phyloP scores from a whole-genome alignment of 345 rosid species.

The Carallia pectinifolia region DNA sequence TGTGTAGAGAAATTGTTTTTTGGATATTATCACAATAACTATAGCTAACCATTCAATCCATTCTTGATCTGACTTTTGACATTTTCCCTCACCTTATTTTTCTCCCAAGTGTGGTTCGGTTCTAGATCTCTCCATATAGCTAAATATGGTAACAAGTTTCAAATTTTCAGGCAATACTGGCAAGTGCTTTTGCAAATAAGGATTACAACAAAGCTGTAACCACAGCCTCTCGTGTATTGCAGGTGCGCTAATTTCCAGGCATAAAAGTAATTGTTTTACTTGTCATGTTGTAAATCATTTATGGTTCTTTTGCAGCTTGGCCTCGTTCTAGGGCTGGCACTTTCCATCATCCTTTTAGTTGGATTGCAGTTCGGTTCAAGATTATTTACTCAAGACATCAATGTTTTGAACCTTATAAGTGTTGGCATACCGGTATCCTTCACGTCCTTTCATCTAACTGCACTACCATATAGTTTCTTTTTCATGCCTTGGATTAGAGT shows the following conservation, averaged over 20 bases:
- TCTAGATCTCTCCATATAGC: too few species aligned
- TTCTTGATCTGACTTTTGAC: too few species aligned
- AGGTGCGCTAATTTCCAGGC: slow-evolving; percentile 4
- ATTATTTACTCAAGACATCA: slow-evolving; percentile 20
- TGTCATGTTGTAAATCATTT: background rate
- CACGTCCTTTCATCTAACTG: background rate
- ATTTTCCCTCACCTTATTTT: too few species aligned
- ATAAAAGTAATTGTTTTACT: background rate
- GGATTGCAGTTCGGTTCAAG: slow-evolving; percentile 20
- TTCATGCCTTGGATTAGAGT: background rate
- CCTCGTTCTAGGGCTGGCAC: slow-evolving; percentile 21
- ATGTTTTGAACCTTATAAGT: slow-evolving; percentile 23
- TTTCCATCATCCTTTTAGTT: slow-evolving; percentile 12
- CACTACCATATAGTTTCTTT: background rate
- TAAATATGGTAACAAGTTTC: background rate
- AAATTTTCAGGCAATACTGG: slow-evolving; percentile 24
- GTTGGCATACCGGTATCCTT: slow-evolving; percentile 26
- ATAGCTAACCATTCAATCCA: too few species aligned
- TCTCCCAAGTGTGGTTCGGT: too few species aligned
- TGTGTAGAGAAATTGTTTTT: background rate
- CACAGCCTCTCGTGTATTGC: slow-evolving; percentile 23
- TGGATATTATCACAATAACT: too few species aligned
- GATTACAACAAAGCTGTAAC: slow-evolving; percentile 20
- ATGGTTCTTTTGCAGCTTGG: slow-evolving; percentile 16
- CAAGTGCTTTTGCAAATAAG: slow-evolving; percentile 27